These are phyloP conservation scores for Phytophthora quininea DNA, from an alignment of 352 stramenopile genomes.

Conservation along the genomic window DNA sequence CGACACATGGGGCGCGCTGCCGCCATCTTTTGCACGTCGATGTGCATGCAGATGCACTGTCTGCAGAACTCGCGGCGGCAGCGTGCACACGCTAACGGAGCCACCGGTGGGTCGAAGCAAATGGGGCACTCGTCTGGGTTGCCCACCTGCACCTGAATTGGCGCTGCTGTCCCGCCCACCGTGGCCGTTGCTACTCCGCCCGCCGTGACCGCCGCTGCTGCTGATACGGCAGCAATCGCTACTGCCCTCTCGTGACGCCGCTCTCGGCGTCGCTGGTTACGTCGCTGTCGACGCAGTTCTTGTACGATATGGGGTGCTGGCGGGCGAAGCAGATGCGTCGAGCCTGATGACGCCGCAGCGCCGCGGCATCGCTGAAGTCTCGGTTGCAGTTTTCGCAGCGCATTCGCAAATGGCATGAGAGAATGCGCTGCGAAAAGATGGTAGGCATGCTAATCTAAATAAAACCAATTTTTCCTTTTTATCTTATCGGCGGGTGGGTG, in stretches of 20 bases:
- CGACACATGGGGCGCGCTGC: no score
- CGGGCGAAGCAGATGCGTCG: background rate
- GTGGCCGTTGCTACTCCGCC: no score
- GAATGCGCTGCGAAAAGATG: background rate
- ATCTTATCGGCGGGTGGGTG: background rate
- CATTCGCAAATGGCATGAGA: background rate
- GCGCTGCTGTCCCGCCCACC: no score
- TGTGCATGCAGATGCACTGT: no score
- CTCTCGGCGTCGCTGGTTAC: background rate
- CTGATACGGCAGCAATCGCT: background rate
- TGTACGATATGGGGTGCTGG: background rate
- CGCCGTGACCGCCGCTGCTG: no score
- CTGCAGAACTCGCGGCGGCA: no score
- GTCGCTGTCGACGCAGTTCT: background rate
- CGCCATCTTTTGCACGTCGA: no score
- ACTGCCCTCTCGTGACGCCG: background rate
- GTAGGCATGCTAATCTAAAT: background rate
- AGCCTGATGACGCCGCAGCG: background rate
- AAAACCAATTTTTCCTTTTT: background rate
- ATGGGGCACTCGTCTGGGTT: no score
- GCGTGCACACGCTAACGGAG: no score
- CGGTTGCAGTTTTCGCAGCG: background rate
- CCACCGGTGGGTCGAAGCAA: no score
- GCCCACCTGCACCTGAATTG: no score
- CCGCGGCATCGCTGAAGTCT: background rate